Base-by-base conservation (phyloP, 2,329 filamentous ascomycete genomes). In the Claviceps capensis region DNA sequence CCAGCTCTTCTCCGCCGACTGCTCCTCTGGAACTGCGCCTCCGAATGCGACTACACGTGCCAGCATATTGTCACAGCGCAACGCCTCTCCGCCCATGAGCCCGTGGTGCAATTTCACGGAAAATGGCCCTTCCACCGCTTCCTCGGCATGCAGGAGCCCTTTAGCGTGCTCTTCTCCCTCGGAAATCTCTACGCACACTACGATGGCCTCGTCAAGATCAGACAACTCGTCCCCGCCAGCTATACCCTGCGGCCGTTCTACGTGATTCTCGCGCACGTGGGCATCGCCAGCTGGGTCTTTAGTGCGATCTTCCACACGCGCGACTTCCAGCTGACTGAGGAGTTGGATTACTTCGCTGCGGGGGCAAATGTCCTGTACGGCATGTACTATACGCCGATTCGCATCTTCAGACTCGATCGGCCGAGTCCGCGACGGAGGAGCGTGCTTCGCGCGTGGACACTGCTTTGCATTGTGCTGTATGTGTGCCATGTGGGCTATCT, bases 121-220 rank as follows among this genome's bases (percentile, higher is more conserved):
- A 98, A 98, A 78, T 98, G 93, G 93, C 93, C 93, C 41, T 98
- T 98, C 71, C 76, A 83, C 67, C 86, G 93, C 58, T 78, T 96
- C 63, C 70, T 94, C 51, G 93, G 93, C 66, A 85, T 95, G 73
- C 93, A 98, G 71, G 93, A 98, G 72, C 89, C 91, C 54, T 88
- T 90, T 67, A 89, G 84, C 49, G 91, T 97, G 59, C 74, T 96
- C 63, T 98, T 96, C 76, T 95, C 87, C 58, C 75, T 95, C 49
- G 79, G 94, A 63, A 98, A 98, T 75, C 84, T 93, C 62, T 78
- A 84, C 59, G 91, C 90, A 14, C 93, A 98, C 72, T 79, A 81
- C 64, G 69, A 81, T 59, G 93, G 93, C 54, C 80, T 95, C 58
- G 67, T 73, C 51, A 82, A 83, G 62, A 67, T 98, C 53, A 81